Evolutionary conservation across 306 rosid genomes (phyloP).

Genomic region (Lupinus albus): DNA sequence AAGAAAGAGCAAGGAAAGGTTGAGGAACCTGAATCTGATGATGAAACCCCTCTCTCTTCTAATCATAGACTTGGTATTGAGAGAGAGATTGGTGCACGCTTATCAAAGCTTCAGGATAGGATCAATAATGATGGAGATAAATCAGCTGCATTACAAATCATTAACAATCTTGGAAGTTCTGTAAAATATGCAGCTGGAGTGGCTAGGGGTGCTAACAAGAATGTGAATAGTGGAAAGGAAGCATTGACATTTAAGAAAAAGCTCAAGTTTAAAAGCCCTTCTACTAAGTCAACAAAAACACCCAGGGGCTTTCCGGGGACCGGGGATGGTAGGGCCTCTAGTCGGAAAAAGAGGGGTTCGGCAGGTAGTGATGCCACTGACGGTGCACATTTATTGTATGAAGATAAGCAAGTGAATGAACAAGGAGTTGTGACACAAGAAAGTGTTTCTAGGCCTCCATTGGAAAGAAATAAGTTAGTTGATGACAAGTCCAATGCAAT

Average conservation of each 20-base stretch:
- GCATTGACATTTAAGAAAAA: slow-evolving; percentile 56
- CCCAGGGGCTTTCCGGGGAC: slow-evolving; percentile 71
- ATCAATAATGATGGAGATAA: slow-evolving; percentile 48
- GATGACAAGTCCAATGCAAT: slow-evolving; percentile 15
- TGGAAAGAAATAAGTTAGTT: slow-evolving; percentile 27
- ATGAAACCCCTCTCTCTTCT: slow-evolving; percentile 35
- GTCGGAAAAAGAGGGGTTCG: slow-evolving; percentile 36
- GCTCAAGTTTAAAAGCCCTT: slow-evolving; percentile 55
- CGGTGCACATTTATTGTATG: slow-evolving; percentile 17
- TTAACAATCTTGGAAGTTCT: slow-evolving; percentile 40
- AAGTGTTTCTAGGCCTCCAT: slow-evolving; percentile 35
- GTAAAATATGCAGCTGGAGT: slow-evolving; percentile 35
- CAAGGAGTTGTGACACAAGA: slow-evolving; percentile 23
- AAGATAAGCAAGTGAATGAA: slow-evolving; percentile 30
- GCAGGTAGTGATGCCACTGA: slow-evolving; percentile 32
- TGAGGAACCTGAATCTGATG: slow-evolving; percentile 41
- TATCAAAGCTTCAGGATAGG: slow-evolving; percentile 56
- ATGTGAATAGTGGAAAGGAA: slow-evolving; percentile 43
- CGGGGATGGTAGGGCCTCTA: slow-evolving; percentile 34
- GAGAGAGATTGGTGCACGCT: slow-evolving; percentile 61
- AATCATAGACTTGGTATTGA: slow-evolving; percentile 52
- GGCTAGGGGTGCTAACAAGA: slow-evolving; percentile 33
- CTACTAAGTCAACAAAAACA: slow-evolving; percentile 41
- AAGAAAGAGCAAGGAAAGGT: slow-evolving; percentile 35
- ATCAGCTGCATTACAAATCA: slow-evolving; percentile 30